Evolutionary conservation across 2,329 filamentous ascomycete genomes (phyloP).

Genomic region (Ascomycota sp.): DNA sequence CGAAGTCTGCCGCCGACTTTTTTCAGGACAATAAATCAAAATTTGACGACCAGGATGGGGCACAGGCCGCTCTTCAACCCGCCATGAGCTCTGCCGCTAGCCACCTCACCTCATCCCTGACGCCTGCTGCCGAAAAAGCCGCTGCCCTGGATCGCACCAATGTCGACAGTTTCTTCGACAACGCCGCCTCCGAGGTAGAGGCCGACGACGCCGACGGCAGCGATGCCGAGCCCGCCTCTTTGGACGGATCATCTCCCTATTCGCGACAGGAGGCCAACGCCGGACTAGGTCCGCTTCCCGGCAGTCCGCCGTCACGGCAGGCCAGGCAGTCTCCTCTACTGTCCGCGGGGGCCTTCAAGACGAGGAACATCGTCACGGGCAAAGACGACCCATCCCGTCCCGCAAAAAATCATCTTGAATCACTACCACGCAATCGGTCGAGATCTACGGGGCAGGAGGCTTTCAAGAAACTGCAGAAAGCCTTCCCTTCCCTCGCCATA

Average conservation of each 20-base stretch:
- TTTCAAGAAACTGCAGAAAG: conserved; percentile 34
- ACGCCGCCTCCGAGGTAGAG: conserved; percentile 3
- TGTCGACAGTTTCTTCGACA: conserved; percentile 6
- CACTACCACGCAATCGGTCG: conserved; percentile 24
- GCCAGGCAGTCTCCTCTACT: too few relatives aligned
- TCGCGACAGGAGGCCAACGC: too few relatives aligned
- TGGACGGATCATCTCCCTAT: too few relatives aligned
- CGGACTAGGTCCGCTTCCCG: too few relatives aligned
- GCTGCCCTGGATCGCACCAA: conserved; percentile 27
- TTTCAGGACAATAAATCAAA: conserved; percentile 6
- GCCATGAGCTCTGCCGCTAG: conserved; percentile 35
- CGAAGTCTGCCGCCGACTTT: too few relatives aligned
- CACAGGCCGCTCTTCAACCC: conserved; percentile 37
- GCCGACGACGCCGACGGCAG: conserved; percentile 4
- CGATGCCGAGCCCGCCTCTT: conserved; percentile 6
- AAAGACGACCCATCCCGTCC: too few relatives aligned
- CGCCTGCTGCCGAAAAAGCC: conserved; percentile 36
- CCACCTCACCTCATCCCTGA: conserved; percentile 31
- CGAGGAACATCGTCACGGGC: conserved; percentile 2
- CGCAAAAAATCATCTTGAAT: too few relatives aligned
- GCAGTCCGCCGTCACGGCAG: too few relatives aligned
- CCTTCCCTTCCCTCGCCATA: conserved; percentile 27
- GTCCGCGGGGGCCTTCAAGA: too few relatives aligned
- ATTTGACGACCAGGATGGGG: conserved; percentile 28
- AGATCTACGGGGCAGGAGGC: conserved; percentile 36